Conservation (phyloP, 768 basidiomycete genomes). For the Tubosaeta sp. region DNA sequence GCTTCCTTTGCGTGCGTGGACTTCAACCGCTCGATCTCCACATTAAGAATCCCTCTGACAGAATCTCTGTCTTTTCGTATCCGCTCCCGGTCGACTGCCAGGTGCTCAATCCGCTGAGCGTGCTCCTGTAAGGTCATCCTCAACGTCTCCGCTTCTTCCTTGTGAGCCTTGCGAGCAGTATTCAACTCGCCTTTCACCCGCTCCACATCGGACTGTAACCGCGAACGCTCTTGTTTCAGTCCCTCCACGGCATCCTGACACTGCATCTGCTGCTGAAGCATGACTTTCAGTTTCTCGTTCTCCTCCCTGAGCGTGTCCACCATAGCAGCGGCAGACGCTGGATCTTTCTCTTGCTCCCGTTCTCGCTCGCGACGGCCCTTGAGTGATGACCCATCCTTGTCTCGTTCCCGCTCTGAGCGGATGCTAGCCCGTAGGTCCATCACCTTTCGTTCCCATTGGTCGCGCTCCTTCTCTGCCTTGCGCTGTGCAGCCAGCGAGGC, state of each 20-base stretch:
- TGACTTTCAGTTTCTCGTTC: conserved; percentile 20
- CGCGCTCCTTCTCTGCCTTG: conserved; percentile 17
- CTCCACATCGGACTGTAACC: conserved; percentile 9
- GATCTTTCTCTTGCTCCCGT: conserved; percentile 14
- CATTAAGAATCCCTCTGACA: conserved; percentile 6
- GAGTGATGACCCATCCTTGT: conserved; percentile 11
- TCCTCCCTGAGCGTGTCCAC: conserved; percentile 19
- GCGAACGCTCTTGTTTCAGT: conserved; percentile 7
- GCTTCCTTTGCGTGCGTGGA: conserved; percentile 9
- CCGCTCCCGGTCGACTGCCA: conserved; percentile 24
- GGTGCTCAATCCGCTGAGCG: conserved; percentile 13
- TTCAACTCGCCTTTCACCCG: conserved; percentile 13
- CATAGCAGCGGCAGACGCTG: neutral
- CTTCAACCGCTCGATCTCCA: conserved; percentile 23
- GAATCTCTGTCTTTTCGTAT: conserved; percentile 22
- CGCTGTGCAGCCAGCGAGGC: conserved; percentile 8
- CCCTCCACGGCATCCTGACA: conserved; percentile 14
- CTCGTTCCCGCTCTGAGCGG: conserved; percentile 15
- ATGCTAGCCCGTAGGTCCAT: conserved; percentile 12
- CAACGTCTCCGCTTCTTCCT: conserved; percentile 15
- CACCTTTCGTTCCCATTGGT: conserved; percentile 20
- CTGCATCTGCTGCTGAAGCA: conserved; percentile 16
- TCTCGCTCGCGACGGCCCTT: conserved; percentile 17
- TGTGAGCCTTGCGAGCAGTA: conserved; percentile 1
- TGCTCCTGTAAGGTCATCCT: conserved; percentile 19